A percentile compares a stretch with the other conserved stretches of the same genome.
Evolutionary conservation across 1,284 basidiomycete species (phyloP).

Genomic region (Exobasidium cylindrosporum): DNA sequence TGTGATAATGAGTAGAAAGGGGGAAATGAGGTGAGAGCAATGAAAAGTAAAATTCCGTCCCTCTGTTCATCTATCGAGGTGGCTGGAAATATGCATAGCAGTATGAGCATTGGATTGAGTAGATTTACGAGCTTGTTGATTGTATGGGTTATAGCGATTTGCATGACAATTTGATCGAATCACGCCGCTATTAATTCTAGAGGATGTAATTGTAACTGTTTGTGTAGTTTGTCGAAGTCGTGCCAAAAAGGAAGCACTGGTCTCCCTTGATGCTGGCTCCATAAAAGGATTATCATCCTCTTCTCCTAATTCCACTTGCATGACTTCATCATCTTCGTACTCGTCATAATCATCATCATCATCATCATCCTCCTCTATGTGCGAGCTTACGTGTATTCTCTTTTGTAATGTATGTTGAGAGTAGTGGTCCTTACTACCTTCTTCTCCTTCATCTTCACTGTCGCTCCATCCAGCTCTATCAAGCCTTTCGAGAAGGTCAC

Average conservation of each 20-base stretch:
- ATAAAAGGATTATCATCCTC: not conserved
- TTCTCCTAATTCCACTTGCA: not conserved
- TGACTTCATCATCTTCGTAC: not conserved
- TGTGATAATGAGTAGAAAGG: not conserved
- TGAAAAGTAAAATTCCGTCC: not conserved
- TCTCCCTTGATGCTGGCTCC: not conserved
- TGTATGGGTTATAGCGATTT: not conserved
- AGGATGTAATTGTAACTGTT: not conserved
- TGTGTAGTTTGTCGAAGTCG: not conserved
- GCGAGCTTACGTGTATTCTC: no score
- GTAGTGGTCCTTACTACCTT: constrained; percentile 5
- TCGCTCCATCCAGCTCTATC: constrained; percentile 36
- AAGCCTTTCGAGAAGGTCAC: constrained; percentile 27
- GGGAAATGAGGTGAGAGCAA: not conserved
- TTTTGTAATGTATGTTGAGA: no score
- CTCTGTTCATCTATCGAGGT: no score
- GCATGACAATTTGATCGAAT: not conserved
- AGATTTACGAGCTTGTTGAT: not conserved
- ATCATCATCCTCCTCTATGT: not conserved
- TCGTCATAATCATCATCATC: not conserved
- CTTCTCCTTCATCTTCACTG: constrained; percentile 25
- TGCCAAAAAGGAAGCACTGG: not conserved
- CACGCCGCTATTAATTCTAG: not conserved
- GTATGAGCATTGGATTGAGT: no score
- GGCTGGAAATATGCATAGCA: no score